Base-by-base conservation (phyloP, 176 grass and related monocot species). In the Bolboschoenus planiculmis region DNA sequence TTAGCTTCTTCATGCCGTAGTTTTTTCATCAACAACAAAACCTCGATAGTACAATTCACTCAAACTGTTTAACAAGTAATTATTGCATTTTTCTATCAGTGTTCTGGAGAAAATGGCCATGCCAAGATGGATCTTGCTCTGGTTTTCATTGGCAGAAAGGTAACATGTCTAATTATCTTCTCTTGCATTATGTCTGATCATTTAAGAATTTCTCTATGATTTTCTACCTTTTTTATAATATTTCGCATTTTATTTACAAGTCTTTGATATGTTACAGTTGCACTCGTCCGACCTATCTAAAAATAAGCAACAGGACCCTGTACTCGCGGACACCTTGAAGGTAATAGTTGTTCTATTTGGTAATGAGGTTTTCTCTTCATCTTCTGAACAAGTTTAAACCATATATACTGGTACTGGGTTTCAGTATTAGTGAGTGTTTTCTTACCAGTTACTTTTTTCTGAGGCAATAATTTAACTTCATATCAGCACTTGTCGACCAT, bases 61-160 rank as follows among this genome's bases (percentile, higher is more conserved):
- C 57, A 40, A 18, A 87, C 36, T 88, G 47, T 68, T 33, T 87
- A 23, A 43, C 53, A 14, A 79, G 30, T 18, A 26, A 6, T 54
- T 81, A 88, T 30, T 75, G 8, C 76, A 83, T 44, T 64, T 33
- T 46, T 4, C 15, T 53, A 31, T 51, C 7, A 98, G 92, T 98
- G 96, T 83, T 91, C 90, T 83, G 78, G 18, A 51, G 81, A 87
- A 57, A 84, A 57, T 67, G 36, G n/a, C 70, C 56, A 80, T 56
- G 85, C 83, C 50, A 87, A 85, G 72, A 84, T 86, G 66, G 96
- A 93, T 88, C 82, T 95, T 79, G 95, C 89, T 7, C 34, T 98
- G 86, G 73, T 98, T 83, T 98, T 95, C 63, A 64, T 98, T 85
- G 92, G 92, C 51, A 91, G 85, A 71, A 90, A 93, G 92, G 96